Evolutionary conservation across 1,284 basidiomycete species (phyloP).

Genomic region (Cutaneotrichosporon sp.): DNA sequence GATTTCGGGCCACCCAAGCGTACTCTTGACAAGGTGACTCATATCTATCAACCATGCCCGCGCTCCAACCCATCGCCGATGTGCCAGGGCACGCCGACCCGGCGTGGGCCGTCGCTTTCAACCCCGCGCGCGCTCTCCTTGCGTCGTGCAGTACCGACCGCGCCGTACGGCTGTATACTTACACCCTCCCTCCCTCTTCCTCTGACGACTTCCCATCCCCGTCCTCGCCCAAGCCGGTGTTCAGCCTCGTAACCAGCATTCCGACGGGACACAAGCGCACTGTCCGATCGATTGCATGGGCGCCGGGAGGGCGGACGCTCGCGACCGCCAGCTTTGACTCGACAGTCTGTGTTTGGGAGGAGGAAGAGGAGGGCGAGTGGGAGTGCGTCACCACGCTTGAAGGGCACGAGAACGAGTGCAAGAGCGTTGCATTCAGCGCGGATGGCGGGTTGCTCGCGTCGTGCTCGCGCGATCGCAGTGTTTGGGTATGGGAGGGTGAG

Average conservation of each 20-base stretch:
- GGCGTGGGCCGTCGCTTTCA: constrained; percentile 90
- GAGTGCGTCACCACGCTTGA: constrained; percentile 75
- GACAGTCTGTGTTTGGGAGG: constrained; percentile 89
- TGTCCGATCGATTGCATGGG: constrained; percentile 85
- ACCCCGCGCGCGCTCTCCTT: constrained; percentile 74
- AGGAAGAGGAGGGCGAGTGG: constrained; percentile 55
- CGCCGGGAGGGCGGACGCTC: constrained; percentile 81
- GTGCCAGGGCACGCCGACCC: constrained; percentile 73
- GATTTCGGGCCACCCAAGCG: not conserved
- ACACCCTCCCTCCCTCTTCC: constrained; percentile 53
- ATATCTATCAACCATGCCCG: not conserved
- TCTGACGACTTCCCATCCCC: constrained; percentile 28
- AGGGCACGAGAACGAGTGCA: constrained; percentile 98
- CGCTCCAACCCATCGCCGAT: constrained; percentile 27
- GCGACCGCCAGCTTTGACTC: constrained; percentile 95
- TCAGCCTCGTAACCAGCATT: constrained; percentile 65
- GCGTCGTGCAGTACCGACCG: constrained; percentile 95
- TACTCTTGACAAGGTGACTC: not conserved
- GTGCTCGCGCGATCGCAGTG: constrained; percentile 92
- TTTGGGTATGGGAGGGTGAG: constrained; percentile 98
- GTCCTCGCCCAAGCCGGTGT: constrained; percentile 49
- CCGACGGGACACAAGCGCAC: constrained; percentile 85
- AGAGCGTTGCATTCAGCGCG: constrained; percentile 81
- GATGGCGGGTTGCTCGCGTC: constrained; percentile 81
- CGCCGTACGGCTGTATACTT: constrained; percentile 79